phyloP scores from a whole-genome alignment of 768 basidiomycete genomes.

The Hydnum rufescens region DNA sequence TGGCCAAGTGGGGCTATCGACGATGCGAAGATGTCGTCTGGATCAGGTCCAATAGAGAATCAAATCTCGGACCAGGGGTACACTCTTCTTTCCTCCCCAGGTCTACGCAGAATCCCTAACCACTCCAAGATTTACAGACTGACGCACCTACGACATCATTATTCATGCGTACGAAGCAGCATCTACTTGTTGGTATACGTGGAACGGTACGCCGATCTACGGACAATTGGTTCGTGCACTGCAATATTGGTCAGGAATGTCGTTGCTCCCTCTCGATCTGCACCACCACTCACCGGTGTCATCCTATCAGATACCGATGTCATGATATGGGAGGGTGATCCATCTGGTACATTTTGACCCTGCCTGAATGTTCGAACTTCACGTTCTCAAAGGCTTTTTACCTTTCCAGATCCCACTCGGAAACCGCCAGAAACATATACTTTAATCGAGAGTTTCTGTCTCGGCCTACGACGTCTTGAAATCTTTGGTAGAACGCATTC shows the following conservation, averaged over 20 bases:
- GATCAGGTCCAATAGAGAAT: slow-evolving; percentile 75
- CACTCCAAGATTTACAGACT: slow-evolving; percentile 26
- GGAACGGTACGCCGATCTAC: slow-evolving; percentile 90
- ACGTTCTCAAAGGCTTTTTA: slow-evolving; percentile 12
- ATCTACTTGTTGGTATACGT: slow-evolving; percentile 91
- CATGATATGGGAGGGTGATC: slow-evolving; percentile 89
- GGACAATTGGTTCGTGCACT: slow-evolving; percentile 94
- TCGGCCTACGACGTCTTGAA: slow-evolving; percentile 79
- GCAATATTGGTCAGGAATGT: slow-evolving; percentile 63
- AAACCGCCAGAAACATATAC: slow-evolving; percentile 94
- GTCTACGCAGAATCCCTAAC: slow-evolving; percentile 5
- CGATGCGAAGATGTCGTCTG: slow-evolving; percentile 97
- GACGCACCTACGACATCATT: slow-evolving; percentile 74
- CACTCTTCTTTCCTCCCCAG: slow-evolving; percentile 13
- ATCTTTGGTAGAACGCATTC: slow-evolving; percentile 56
- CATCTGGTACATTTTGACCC: slow-evolving; percentile 26
- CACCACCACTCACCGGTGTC: slow-evolving; percentile 13
- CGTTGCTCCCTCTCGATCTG: background rate
- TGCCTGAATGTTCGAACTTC: background rate
- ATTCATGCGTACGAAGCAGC: slow-evolving; percentile 80
- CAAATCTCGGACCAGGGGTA: slow-evolving; percentile 58
- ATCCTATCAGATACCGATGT: slow-evolving; percentile 77
- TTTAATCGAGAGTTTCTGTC: slow-evolving; percentile 93
- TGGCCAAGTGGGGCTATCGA: slow-evolving; percentile 87
- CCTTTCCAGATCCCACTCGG: slow-evolving; percentile 44